Percentiles rank a stretch among this genome's conserved stretches.
phyloP scores from a whole-genome alignment of 345 rosid genomes.

The Syzygium aqueum region DNA sequence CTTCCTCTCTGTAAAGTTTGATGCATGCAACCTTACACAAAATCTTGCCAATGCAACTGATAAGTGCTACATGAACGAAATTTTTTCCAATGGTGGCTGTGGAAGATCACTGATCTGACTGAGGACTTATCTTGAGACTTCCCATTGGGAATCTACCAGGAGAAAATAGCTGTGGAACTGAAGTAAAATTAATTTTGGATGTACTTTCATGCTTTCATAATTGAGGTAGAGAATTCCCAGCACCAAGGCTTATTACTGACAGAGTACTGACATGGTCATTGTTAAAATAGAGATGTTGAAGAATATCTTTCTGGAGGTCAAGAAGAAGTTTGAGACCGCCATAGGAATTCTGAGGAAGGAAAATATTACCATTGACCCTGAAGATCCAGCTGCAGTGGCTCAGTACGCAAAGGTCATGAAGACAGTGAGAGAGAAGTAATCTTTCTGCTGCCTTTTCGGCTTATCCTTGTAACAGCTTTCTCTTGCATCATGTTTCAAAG shows the following conservation, averaged over 20 bases:
- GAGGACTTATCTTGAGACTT: background rate
- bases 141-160: background rate
- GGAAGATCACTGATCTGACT: background rate
- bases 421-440: constrained; percentile 83
- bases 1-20: background rate
- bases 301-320: constrained; percentile 75
- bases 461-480: background rate
- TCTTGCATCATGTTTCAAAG: background rate
- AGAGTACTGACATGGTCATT: constrained; percentile 6
- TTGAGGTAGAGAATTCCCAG: background rate
- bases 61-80: background rate
- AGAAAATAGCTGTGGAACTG: background rate
- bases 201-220: background rate
- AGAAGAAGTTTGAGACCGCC: constrained; percentile 76
- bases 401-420: constrained; percentile 88
- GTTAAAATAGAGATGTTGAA: constrained; percentile 71
- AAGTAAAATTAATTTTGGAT: background rate
- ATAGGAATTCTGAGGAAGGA: constrained; percentile 75
- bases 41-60: background rate
- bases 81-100: background rate
- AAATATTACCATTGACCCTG: constrained; percentile 84
- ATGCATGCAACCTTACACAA: background rate
- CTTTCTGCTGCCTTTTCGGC: background rate
- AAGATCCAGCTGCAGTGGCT: constrained; percentile 79
- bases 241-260: background rate